A percentile compares a stretch with the other conserved stretches of the same genome.
phyloP scores from a whole-genome alignment of 768 basidiomycete genomes.

The Steccherinum ochraceum region DNA sequence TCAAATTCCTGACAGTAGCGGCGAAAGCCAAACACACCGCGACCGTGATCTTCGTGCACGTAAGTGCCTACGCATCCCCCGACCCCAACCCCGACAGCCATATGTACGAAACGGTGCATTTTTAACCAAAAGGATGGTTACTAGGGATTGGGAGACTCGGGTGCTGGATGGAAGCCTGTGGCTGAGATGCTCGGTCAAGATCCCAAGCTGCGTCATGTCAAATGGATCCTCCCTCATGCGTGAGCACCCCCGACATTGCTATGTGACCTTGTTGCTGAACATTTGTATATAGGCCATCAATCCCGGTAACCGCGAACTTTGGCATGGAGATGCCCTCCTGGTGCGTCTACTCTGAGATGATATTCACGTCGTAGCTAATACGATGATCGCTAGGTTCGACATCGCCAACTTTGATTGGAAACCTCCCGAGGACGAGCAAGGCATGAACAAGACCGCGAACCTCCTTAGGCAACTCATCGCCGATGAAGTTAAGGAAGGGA shows the following conservation, averaged over 20 bases:
- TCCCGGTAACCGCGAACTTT: slow-evolving; percentile 68
- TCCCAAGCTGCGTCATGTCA: slow-evolving; percentile 60
- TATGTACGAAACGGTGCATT: too few species aligned
- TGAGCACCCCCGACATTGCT: slow-evolving; percentile 29
- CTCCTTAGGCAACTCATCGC: slow-evolving; percentile 65
- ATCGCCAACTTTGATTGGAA: slow-evolving; percentile 49
- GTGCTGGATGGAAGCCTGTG: slow-evolving; percentile 71
- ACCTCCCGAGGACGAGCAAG: slow-evolving; percentile 60
- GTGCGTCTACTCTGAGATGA: slow-evolving; percentile 28
- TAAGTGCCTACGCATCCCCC: slow-evolving; percentile 40
- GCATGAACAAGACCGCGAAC: slow-evolving; percentile 62
- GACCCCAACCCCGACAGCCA: too few species aligned
- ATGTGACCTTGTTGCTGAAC: neutral
- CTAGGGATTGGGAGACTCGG: slow-evolving; percentile 73
- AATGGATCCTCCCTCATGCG: slow-evolving; percentile 88
- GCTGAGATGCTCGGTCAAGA: slow-evolving; percentile 58
- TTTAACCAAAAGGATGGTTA: neutral
- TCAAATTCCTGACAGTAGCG: slow-evolving; percentile 48
- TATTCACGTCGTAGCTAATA: neutral
- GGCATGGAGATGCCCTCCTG: slow-evolving; percentile 75
- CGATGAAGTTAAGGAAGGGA: slow-evolving; percentile 66
- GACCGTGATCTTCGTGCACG: slow-evolving; percentile 88
- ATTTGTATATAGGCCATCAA: slow-evolving; percentile 37
- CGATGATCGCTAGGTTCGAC: slow-evolving; percentile 57
- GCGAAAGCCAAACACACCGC: slow-evolving; percentile 67